Evolutionary conservation across 805 yeast species (phyloP), one percentile per base, ranked within the genome.

Genomic region (Yarrowia phangngaensis): DNA sequence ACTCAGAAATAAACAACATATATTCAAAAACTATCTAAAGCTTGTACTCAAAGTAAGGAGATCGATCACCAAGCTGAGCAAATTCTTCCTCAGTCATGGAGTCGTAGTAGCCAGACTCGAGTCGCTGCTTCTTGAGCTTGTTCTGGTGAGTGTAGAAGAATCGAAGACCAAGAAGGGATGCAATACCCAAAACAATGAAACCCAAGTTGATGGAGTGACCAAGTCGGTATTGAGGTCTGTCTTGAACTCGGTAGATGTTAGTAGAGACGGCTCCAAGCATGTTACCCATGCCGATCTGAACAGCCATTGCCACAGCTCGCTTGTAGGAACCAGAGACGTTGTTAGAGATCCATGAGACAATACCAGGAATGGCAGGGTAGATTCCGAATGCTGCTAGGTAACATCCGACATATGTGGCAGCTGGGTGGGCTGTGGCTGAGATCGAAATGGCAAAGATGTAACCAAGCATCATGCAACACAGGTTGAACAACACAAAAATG

Each of bases 241-340:
- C 81, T 29, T 61, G 56, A 23, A 72, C 58, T 51, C 78, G 68
- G 63, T 76, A 78, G 17, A 77, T 64, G 55, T 69, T 78, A 3
- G 80, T 59, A 20, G 81, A 64, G 50, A 78, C 70, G 54, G 78
- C 78, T 54, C 82, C 83, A 36, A 82, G 82, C 54, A 77, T 74
- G 62, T 78, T 78, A 53, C 82, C 84, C 57, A 78, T 75, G 1
- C 83, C 82, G 57, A 79, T 72, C 54, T 76, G 76, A 64, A 73
- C 67, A 4, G 76, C 77, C 30, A 77, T 69, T 14, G 75, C 77
- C 13, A 72, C 72, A 19, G 73, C 69, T 53, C 78, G 75, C 60
- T 81, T 67, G 23, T 71, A 60, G 56, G 77, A 80, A 11, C 82
- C 80, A n/a, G 74, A 73, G 52, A 72, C 70, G 54, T 78, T 78